These are phyloP conservation scores for Niveomyces coronatus DNA, from an alignment of 2,329 filamentous ascomycete genomes.

Conservation along the genomic window DNA sequence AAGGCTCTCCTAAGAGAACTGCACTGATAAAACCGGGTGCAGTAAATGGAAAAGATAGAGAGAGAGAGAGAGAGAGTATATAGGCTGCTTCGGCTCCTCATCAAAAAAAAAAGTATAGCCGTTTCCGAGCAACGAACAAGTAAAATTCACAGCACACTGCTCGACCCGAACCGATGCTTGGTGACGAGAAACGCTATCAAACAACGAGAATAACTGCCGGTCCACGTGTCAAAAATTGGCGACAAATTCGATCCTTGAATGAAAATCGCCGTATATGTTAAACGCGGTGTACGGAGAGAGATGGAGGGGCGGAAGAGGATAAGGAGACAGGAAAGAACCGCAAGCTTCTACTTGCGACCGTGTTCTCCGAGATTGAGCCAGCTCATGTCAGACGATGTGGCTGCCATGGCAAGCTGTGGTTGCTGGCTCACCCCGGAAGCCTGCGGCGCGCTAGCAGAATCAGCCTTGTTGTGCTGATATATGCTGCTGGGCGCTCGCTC, in stretches of 20 bases:
- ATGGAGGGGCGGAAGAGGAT: no score
- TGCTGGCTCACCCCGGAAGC: conserved; percentile 33
- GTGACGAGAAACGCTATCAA: conserved; percentile 9
- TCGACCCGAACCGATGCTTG: conserved; percentile 4
- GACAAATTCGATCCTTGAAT: conserved; percentile 9
- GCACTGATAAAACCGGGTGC: conserved; percentile 6
- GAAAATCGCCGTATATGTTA: conserved; percentile 1
- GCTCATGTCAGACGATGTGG: conserved; percentile 58
- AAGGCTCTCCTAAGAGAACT: background rate
- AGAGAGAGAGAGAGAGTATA: no score
- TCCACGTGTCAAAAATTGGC: conserved; percentile 11
- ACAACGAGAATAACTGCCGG: conserved; percentile 11
- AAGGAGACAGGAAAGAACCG: background rate
- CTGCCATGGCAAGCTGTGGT: conserved; percentile 39
- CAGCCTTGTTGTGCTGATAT: conserved; percentile 34
- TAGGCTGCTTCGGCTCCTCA: no score
- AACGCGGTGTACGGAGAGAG: no score
- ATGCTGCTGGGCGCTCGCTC: conserved; percentile 42
- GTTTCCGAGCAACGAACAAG: no score
- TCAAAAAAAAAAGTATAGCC: no score
- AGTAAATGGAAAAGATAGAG: conserved; percentile 5
- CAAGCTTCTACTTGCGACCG: conserved; percentile 19
- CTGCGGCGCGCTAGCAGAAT: conserved; percentile 23
- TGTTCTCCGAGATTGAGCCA: conserved; percentile 63
- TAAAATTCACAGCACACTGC: no score